phyloP scores from a whole-genome alignment of 2,329 filamentous ascomycete species.

The Claviceps cyperi region DNA sequence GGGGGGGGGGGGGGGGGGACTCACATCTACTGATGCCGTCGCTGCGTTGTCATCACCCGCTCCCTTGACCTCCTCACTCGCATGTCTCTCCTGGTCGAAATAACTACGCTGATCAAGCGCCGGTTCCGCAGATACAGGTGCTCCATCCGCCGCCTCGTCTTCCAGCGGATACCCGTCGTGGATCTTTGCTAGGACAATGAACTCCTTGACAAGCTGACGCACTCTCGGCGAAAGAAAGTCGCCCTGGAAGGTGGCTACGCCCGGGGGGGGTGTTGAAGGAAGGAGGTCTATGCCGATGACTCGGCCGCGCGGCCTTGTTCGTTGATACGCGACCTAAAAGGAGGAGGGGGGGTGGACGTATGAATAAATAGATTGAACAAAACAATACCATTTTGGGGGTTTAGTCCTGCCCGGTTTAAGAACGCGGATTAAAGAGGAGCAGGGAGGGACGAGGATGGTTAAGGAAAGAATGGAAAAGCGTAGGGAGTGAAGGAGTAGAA shows the following conservation, averaged over 20 bases:
- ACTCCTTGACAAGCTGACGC: slow-evolving; percentile 62
- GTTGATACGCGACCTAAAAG: slow-evolving; percentile 60
- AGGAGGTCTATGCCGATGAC: slow-evolving; percentile 91
- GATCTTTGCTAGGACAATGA: slow-evolving; percentile 46
- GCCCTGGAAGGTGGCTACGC: slow-evolving; percentile 89
- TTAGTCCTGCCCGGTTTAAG: not conserved
- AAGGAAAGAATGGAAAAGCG: not conserved
- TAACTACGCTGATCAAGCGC: slow-evolving; percentile 39
- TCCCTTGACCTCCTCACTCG: slow-evolving; percentile 11
- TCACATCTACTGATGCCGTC: slow-evolving; percentile 46
- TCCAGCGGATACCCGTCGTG: slow-evolving; percentile 6
- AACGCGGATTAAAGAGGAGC: not conserved
- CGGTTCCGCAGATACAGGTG: slow-evolving; percentile 10
- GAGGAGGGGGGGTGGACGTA: not conserved
- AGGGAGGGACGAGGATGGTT: not conserved
- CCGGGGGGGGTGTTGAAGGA: slow-evolving; percentile 76
- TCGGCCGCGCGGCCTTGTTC: slow-evolving; percentile 60
- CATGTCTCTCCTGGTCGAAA: slow-evolving; percentile 47
- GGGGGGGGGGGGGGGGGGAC: slow-evolving; percentile 10
- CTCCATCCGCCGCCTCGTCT: slow-evolving; percentile 4
- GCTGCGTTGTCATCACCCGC: slow-evolving; percentile 8
- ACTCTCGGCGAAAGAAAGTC: slow-evolving; percentile 70
- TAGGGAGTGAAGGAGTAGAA: too few relatives aligned
- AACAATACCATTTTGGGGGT: not conserved
- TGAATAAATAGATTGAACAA: not conserved